phyloP scores from a whole-genome alignment of 768 basidiomycete genomes.

The Crepidotus variabilis region DNA sequence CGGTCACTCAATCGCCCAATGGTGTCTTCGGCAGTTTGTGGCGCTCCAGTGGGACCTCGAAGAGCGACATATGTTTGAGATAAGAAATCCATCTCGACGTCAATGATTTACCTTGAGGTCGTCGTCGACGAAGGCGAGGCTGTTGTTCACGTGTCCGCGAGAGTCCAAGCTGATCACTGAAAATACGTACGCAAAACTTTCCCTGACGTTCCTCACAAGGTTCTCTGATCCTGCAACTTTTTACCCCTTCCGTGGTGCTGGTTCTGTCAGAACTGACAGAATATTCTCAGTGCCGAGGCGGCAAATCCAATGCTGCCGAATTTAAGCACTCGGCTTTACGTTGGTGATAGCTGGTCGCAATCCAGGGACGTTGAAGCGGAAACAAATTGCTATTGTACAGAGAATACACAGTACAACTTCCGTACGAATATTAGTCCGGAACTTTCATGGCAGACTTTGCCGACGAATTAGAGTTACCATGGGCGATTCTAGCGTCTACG shows the following conservation, averaged over 20 bases:
- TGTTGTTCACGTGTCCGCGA: slow-evolving; percentile 2
- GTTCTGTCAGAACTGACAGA: neutral
- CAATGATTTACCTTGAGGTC: neutral
- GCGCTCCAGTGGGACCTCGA: slow-evolving; percentile 76
- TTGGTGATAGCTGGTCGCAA: neutral
- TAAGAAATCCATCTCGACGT: slow-evolving; percentile 68
- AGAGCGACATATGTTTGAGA: slow-evolving; percentile 84
- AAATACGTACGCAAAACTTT: neutral
- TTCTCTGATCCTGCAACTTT: neutral
- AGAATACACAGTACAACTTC: too few species aligned
- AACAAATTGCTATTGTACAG: neutral
- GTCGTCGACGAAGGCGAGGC: neutral
- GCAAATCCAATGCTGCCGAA: neutral
- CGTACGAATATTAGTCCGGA: too few species aligned
- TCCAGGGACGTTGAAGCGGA: neutral
- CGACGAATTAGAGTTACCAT: too few species aligned
- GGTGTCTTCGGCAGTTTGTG: slow-evolving; percentile 81
- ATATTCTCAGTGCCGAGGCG: too few species aligned
- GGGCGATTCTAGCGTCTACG: too few species aligned
- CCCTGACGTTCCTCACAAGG: neutral
- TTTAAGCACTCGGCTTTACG: neutral
- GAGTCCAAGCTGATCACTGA: neutral
- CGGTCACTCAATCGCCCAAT: slow-evolving; percentile 86
- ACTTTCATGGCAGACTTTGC: too few species aligned
- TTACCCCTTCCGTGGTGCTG: neutral